phyloP scores from a whole-genome alignment of 2,329 filamentous ascomycete species.

The Aspergillus ibericus region DNA sequence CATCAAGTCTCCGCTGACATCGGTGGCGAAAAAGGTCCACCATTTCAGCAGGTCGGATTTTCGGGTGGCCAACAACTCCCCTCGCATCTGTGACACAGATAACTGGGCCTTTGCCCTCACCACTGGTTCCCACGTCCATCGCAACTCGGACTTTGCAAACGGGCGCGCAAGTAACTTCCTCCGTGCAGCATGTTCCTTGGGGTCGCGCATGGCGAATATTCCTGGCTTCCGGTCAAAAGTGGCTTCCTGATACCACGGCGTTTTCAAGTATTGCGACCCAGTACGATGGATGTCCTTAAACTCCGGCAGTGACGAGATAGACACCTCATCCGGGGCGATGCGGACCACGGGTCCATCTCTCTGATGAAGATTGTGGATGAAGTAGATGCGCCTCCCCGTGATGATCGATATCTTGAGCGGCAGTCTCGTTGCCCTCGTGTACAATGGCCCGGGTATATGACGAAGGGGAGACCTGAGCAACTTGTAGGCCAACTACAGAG shows the following conservation, averaged over 20 bases:
- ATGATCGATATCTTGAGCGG: conserved; percentile 12
- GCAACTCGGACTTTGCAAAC: conserved; percentile 23
- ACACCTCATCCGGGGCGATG: conserved; percentile 23
- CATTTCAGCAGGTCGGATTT: conserved; percentile 48
- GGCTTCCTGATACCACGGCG: conserved; percentile 28
- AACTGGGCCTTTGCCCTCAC: conserved; percentile 41
- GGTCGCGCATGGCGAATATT: conserved; percentile 43
- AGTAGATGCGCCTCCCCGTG: conserved; percentile 12
- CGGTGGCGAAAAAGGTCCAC: conserved; percentile 53
- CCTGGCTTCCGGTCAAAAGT: conserved; percentile 15
- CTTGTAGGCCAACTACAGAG: not conserved
- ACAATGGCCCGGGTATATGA: conserved; percentile 6
- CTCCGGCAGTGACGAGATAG: conserved; percentile 36
- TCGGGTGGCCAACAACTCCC: not conserved
- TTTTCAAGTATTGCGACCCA: conserved; percentile 28
- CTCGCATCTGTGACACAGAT: conserved; percentile 45
- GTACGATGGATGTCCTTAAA: conserved; percentile 30
- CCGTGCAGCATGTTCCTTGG: conserved; percentile 40
- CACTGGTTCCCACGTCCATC: conserved; percentile 30
- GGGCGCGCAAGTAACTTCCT: conserved; percentile 45
- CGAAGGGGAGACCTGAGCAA: conserved; percentile 3
- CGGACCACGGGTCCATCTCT: conserved; percentile 27
- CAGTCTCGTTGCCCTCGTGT: conserved; percentile 3
- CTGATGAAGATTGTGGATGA: conserved; percentile 23
- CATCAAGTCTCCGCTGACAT: conserved; percentile 51